phyloP scores from a whole-genome alignment of 371 early-diverging fungal genomes.

The Gilbertella persicaria region DNA sequence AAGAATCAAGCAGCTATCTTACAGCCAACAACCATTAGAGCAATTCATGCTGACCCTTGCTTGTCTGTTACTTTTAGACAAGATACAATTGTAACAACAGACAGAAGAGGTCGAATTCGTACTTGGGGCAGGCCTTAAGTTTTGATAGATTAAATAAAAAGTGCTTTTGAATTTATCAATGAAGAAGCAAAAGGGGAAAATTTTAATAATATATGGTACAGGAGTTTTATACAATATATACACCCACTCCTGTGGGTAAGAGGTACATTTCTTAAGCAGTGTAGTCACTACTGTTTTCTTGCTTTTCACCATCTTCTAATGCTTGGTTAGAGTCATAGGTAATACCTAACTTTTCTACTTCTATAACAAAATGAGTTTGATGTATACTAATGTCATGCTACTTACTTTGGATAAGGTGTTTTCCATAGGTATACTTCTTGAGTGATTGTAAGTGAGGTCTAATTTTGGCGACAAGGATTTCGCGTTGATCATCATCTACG shows the following conservation, averaged over 20 bases:
- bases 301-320: constrained; percentile 4
- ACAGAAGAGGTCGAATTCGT: constrained; percentile 79
- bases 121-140: constrained; percentile 65
- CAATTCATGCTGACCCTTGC: constrained; percentile 76
- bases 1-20: constrained; percentile 76
- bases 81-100: constrained; percentile 79
- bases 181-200: not conserved
- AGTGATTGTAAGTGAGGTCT: constrained; percentile 86
- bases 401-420: constrained; percentile 86
- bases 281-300: not conserved
- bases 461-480: constrained; percentile 79
- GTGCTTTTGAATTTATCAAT: not conserved
- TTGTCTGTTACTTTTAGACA: constrained; percentile 35
- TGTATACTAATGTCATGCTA: too few species aligned
- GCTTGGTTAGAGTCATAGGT: constrained; percentile 8
- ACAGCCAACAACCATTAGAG: constrained; percentile 73
- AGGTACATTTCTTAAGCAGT: not conserved
- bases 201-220: constrained; percentile 12
- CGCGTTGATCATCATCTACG: constrained; percentile 84
- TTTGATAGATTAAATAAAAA: too few species aligned
- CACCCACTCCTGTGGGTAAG: constrained; percentile 19
- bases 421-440: constrained; percentile 96
- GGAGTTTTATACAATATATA: constrained; percentile 27
- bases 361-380: constrained; percentile 10
- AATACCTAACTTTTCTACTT: constrained; percentile 39